phyloP scores from a whole-genome alignment of 805 yeast genomes.

The Metschnikowia vanudenii region DNA sequence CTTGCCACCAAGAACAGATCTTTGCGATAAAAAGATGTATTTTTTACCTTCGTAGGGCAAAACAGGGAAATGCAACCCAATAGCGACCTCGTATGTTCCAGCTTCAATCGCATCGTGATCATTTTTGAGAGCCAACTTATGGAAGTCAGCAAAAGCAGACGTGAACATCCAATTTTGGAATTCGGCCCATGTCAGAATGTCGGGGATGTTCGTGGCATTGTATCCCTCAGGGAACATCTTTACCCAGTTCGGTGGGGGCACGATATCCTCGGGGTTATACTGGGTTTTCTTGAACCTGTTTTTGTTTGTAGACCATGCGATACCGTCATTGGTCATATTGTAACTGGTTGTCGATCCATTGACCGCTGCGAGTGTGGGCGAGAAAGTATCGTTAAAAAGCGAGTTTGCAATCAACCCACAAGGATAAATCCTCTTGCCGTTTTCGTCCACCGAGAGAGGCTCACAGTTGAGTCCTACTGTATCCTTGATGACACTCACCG shows the following conservation, averaged over 20 bases:
- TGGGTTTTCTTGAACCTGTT: conserved; percentile 42
- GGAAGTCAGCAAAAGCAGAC: conserved; percentile 41
- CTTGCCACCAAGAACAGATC: conserved; percentile 75
- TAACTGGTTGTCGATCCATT: conserved; percentile 36
- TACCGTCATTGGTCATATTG: conserved; percentile 37
- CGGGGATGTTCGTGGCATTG: conserved; percentile 43
- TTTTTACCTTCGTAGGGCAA: conserved; percentile 65
- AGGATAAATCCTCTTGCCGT: conserved; percentile 64
- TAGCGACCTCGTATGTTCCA: conserved; percentile 62
- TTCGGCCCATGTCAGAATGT: conserved; percentile 42
- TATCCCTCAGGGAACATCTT: conserved; percentile 44
- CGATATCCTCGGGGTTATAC: conserved; percentile 37
- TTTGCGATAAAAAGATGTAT: conserved; percentile 62
- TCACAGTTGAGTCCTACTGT: conserved; percentile 46
- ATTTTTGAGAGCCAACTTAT: conserved; percentile 58
- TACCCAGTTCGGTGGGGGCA: conserved; percentile 48
- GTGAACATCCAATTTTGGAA: conserved; percentile 50
- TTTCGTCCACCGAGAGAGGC: conserved; percentile 34
- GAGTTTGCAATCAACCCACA: conserved; percentile 85
- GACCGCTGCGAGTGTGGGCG: conserved; percentile 32
- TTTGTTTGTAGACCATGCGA: conserved; percentile 41
- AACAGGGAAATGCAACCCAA: conserved; percentile 82
- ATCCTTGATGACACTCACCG: conserved; percentile 32
- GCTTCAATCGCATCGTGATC: conserved; percentile 50
- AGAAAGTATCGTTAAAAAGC: conserved; percentile 69